phyloP scores from a whole-genome alignment of 2,329 filamentous ascomycete species.

The Rhynchosporium agropyri region DNA sequence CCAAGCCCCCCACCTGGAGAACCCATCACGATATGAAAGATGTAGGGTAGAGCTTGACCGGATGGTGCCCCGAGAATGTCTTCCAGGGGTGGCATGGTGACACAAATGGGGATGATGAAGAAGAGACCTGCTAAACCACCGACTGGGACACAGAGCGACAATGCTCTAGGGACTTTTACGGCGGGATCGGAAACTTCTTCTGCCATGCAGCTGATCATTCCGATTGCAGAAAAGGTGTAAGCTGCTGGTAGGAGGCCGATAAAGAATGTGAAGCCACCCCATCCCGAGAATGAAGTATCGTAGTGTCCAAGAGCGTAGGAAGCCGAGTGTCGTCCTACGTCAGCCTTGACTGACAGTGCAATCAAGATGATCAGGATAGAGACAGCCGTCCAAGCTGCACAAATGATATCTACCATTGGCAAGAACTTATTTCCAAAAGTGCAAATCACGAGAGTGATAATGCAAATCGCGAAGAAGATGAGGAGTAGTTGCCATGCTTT shows the following conservation, averaged over 20 bases:
- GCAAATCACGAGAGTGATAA: constrained; percentile 67
- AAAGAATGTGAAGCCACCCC: constrained; percentile 63
- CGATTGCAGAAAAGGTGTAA: constrained; percentile 61
- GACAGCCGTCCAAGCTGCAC: constrained; percentile 57
- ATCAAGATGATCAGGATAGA: constrained; percentile 61
- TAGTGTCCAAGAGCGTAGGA: constrained; percentile 58
- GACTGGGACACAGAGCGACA: constrained; percentile 51
- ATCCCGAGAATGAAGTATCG: constrained; percentile 57
- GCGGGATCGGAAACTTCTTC: constrained; percentile 59
- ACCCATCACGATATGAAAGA: constrained; percentile 54
- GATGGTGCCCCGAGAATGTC: constrained; percentile 50
- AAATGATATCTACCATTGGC: constrained; percentile 62
- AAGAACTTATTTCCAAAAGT: constrained; percentile 68
- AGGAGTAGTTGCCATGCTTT: constrained; percentile 68
- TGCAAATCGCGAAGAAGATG: constrained; percentile 69
- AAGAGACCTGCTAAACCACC: constrained; percentile 53
- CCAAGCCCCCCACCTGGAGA: constrained; percentile 50
- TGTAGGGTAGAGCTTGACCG: constrained; percentile 54
- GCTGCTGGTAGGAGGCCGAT: constrained; percentile 62
- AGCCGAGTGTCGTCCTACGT: constrained; percentile 54
- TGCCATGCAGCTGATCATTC: constrained; percentile 65
- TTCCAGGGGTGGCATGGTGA: constrained; percentile 50
- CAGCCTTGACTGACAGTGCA: constrained; percentile 56
- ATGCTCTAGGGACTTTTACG: constrained; percentile 51
- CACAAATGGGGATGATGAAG: constrained; percentile 55